Percentiles rank a stretch among this genome's conserved stretches.
These are phyloP conservation scores for Penicillium sp. DNA, from an alignment of 2,329 filamentous ascomycete genomes.

Conservation along the genomic window DNA sequence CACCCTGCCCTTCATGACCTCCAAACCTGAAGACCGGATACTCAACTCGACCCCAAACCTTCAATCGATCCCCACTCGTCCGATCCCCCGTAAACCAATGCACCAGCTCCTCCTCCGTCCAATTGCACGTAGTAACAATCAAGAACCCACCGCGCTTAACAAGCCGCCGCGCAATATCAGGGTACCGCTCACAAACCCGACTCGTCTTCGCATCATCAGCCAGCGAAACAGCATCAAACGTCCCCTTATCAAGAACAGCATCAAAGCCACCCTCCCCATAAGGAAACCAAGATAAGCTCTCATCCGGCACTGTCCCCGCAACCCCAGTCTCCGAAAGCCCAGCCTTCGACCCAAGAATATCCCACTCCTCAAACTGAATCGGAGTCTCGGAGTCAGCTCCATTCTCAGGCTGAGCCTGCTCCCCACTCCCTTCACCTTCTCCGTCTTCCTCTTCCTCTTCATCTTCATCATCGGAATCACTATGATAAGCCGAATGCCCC, in stretches of 20 bases:
- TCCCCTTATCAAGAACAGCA: conserved; percentile 95
- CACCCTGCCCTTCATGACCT: conserved; percentile 82
- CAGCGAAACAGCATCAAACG: conserved; percentile 93
- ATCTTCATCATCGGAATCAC: conserved; percentile 35
- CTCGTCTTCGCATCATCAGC: conserved; percentile 37
- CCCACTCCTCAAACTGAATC: conserved; percentile 62
- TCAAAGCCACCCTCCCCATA: conserved; percentile 66
- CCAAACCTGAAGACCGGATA: conserved; percentile 91
- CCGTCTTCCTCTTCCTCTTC: conserved; percentile 64
- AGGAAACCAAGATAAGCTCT: conserved; percentile 40
- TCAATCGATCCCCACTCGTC: conserved; percentile 49
- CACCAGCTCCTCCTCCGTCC: conserved; percentile 85
- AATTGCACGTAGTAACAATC: conserved; percentile 94
- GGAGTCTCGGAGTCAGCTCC: conserved; percentile 11
- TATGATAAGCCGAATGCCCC: conserved; percentile 38
- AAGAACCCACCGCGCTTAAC: conserved; percentile 72
- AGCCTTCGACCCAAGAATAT: conserved; percentile 54
- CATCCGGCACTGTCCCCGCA: neutral
- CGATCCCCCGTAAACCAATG: conserved; percentile 68
- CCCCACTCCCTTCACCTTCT: conserved; percentile 40
- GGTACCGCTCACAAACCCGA: conserved; percentile 74
- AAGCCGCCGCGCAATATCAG: conserved; percentile 65
- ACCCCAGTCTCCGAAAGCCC: conserved; percentile 38
- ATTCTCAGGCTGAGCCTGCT: conserved; percentile 16
- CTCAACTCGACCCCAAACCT: conserved; percentile 67